phyloP scores from a whole-genome alignment of 1,139 yeast species.

The Debaryomyces coudertii region DNA sequence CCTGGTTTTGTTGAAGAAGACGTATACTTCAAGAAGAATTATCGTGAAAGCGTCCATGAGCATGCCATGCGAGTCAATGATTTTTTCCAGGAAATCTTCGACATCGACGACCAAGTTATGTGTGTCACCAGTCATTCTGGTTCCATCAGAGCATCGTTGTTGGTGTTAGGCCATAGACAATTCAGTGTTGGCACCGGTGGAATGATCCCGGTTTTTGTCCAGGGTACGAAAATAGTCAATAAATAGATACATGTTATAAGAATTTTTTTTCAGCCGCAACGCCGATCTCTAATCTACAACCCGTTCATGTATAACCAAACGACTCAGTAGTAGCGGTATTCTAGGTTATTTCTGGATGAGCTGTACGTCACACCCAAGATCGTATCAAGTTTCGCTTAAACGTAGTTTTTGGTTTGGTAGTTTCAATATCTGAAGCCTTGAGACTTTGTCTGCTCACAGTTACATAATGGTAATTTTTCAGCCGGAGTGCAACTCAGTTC shows the following conservation, averaged over 20 bases:
- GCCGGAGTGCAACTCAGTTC: too few species aligned
- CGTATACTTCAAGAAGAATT: slow-evolving; percentile 39
- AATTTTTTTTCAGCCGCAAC: not conserved
- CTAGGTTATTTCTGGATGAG: too few species aligned
- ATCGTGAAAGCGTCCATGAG: slow-evolving; percentile 44
- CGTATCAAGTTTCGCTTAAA: too few species aligned
- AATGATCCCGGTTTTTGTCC: slow-evolving; percentile 47
- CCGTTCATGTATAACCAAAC: too few species aligned
- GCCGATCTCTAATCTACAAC: too few species aligned
- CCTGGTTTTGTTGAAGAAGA: slow-evolving; percentile 46
- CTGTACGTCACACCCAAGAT: too few species aligned
- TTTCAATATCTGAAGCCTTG: too few species aligned
- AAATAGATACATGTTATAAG: not conserved
- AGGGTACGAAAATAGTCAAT: slow-evolving; percentile 25
- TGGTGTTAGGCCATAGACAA: slow-evolving; percentile 44
- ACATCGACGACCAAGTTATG: slow-evolving; percentile 26
- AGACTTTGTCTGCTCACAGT: too few species aligned
- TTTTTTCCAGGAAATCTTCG: slow-evolving; percentile 40
- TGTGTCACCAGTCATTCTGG: slow-evolving; percentile 45
- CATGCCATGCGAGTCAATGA: slow-evolving; percentile 43
- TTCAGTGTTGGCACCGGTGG: slow-evolving; percentile 52
- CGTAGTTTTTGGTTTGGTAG: too few species aligned
- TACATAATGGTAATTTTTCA: too few species aligned
- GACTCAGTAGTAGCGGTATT: too few species aligned
- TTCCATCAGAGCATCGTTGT: slow-evolving; percentile 42